Percentiles rank a stretch among this genome's conserved stretches.
Evolutionary conservation across 768 basidiomycete species (phyloP).

Genomic region (Russula abietina): DNA sequence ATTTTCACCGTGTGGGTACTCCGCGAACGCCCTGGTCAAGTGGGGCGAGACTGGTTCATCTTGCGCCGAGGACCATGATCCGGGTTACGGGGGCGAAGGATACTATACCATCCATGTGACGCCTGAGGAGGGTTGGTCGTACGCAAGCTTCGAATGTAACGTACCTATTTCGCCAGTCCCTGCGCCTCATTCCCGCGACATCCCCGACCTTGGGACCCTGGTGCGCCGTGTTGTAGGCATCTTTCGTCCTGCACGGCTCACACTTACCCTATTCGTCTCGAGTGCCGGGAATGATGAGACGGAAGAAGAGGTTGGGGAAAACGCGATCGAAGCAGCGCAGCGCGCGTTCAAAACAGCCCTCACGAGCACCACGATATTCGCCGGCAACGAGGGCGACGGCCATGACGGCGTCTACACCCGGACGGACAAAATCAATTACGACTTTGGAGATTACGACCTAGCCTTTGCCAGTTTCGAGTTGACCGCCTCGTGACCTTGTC

Average conservation of each 20-base stretch:
- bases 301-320: slow-evolving; percentile 46
- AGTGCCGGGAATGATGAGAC: slow-evolving; percentile 43
- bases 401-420: slow-evolving; percentile 52
- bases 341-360: slow-evolving; percentile 65
- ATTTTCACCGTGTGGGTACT: slow-evolving; percentile 94
- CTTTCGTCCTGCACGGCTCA: slow-evolving; percentile 83
- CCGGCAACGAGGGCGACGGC: slow-evolving; percentile 8
- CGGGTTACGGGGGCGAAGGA: slow-evolving; percentile 56
- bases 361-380: slow-evolving; percentile 25
- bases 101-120: slow-evolving; percentile 99
- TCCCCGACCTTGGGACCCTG: slow-evolving; percentile 75
- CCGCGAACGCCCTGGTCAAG: slow-evolving; percentile 81
- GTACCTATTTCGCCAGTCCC: slow-evolving; percentile 55
- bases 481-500: slow-evolving; percentile 27
- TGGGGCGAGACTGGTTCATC: slow-evolving; percentile 42
- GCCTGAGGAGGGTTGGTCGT: slow-evolving; percentile 96
- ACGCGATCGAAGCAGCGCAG: slow-evolving; percentile 65
- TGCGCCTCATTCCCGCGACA: slow-evolving; percentile 34
- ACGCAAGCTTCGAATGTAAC: slow-evolving; percentile 98
- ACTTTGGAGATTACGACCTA: slow-evolving; percentile 88
- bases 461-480: slow-evolving; percentile 84
- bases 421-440: slow-evolving; percentile 98
- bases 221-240: slow-evolving; percentile 86
- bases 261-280: slow-evolving; percentile 87
- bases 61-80: slow-evolving; percentile 21